Percentiles rank a stretch among this genome's conserved stretches.
Conservation (phyloP, 257 asterid genomes). For the Nicotiana paniculata region DNA sequence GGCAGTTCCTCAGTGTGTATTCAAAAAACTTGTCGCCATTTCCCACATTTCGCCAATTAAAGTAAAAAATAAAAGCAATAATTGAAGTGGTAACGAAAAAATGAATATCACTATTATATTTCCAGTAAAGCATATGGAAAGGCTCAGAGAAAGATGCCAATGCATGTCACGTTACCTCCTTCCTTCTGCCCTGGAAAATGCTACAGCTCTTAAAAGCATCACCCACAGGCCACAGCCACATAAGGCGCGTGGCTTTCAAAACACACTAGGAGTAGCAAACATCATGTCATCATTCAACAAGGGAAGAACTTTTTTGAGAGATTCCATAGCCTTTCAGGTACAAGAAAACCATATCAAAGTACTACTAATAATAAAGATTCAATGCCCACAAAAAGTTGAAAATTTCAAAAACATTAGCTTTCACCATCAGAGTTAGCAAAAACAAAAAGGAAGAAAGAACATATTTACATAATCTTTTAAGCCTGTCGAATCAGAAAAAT, state of each 20-base stretch:
- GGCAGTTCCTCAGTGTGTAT: constrained; percentile 19
- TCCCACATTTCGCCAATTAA: constrained; percentile 20
- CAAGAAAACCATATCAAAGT: constrained; percentile 17
- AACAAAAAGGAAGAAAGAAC: constrained; percentile 9
- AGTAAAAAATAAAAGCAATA: constrained; percentile 9
- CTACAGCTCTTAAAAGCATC: background rate
- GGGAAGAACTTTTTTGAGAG: constrained; percentile 31
- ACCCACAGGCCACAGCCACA: constrained; percentile 13
- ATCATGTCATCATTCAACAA: constrained; percentile 18
- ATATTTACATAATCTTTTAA: constrained; percentile 26
- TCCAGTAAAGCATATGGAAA: constrained; percentile 17
- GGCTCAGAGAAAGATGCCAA: constrained; percentile 36
- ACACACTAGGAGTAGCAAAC: background rate
- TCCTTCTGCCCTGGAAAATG: constrained; percentile 16
- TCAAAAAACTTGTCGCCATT: constrained; percentile 16
- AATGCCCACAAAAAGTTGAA: background rate
- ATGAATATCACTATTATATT: background rate
- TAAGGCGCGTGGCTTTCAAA: constrained; percentile 4
- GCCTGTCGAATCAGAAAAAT: background rate
- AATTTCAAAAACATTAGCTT: constrained; percentile 21
- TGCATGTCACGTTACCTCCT: constrained; percentile 28
- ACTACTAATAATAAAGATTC: constrained; percentile 12
- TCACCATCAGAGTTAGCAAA: constrained; percentile 23
- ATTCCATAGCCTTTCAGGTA: constrained; percentile 37
- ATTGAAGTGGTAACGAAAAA: background rate